Percentiles rank a stretch among this genome's conserved stretches.
phyloP scores from a whole-genome alignment of 257 asterid genomes.

The Coffea eugenioides region DNA sequence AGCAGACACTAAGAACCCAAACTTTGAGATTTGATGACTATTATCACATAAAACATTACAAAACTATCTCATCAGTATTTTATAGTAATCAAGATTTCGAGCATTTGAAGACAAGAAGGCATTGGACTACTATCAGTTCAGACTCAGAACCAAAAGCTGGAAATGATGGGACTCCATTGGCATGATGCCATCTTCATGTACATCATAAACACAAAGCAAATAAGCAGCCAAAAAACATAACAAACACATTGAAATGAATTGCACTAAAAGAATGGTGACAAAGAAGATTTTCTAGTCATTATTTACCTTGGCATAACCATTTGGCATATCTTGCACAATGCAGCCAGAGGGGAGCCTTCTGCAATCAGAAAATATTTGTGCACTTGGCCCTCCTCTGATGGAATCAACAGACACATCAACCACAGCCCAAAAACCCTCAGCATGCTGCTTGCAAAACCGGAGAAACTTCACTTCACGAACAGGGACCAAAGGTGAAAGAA shows the following conservation, averaged over 20 bases:
- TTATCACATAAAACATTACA: background rate
- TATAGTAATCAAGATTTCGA: background rate
- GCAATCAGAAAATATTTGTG: constrained; percentile 35
- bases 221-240: background rate
- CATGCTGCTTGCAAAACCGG: constrained; percentile 81
- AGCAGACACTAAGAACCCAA: constrained; percentile 14
- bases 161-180: background rate
- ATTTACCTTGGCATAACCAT: constrained; percentile 76
- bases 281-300: background rate
- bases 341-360: constrained; percentile 93
- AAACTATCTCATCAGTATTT: constrained; percentile 16
- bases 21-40: constrained; percentile 15
- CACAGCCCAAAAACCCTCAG: constrained; percentile 74
- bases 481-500: constrained; percentile 70
- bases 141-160: constrained; percentile 18
- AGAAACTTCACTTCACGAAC: constrained; percentile 58
- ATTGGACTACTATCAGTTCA: background rate
- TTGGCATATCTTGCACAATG: constrained; percentile 60
- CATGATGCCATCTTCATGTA: constrained; percentile 1
- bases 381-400: constrained; percentile 36
- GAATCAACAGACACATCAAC: constrained; percentile 76
- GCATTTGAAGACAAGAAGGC: background rate
- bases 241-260: background rate
- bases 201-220: constrained; percentile 2
- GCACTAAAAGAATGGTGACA: background rate